Conservation (phyloP, 345 rosid species). For the Crucihimalaya himalaica region DNA sequence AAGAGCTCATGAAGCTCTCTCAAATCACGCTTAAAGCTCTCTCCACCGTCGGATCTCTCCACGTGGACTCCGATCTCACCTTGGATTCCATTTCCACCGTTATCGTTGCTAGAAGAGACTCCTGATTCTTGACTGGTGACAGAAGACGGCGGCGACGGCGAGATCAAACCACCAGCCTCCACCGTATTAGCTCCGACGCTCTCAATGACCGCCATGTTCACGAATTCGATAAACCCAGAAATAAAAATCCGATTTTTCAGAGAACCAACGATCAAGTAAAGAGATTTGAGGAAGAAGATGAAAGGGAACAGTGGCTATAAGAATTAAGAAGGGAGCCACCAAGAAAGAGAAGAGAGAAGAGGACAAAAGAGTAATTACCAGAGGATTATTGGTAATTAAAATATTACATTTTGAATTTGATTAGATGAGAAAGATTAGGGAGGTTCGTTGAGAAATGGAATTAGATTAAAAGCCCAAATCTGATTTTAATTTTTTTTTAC, state of each 20-base stretch:
- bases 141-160: conserved; percentile 46
- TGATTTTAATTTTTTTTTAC: not conserved
- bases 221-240: conserved; percentile 7
- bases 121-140: conserved; percentile 47
- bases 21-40: conserved; percentile 60
- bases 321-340: conserved; percentile 17
- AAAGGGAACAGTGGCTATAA: conserved; percentile 24
- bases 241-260: conserved; percentile 28
- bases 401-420: too few relatives aligned
- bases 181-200: conserved; percentile 42
- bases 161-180: conserved; percentile 30
- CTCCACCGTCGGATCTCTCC: conserved; percentile 48
- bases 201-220: conserved; percentile 67
- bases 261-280: conserved; percentile 29
- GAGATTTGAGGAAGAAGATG: conserved; percentile 13
- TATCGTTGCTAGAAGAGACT: conserved; percentile 42
- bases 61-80: conserved; percentile 43
- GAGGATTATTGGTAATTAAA: not conserved
- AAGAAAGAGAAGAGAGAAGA: conserved; percentile 26
- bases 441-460: not conserved
- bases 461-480: not conserved
- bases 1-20: conserved; percentile 84
- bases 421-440: conserved; percentile 11
- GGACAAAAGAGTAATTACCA: conserved; percentile 31
- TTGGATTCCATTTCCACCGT: conserved; percentile 38